Evolutionary conservation across 129 eudicot species (phyloP), one percentile per base, ranked within the genome.

Genomic region (Pittosporum tobira): DNA sequence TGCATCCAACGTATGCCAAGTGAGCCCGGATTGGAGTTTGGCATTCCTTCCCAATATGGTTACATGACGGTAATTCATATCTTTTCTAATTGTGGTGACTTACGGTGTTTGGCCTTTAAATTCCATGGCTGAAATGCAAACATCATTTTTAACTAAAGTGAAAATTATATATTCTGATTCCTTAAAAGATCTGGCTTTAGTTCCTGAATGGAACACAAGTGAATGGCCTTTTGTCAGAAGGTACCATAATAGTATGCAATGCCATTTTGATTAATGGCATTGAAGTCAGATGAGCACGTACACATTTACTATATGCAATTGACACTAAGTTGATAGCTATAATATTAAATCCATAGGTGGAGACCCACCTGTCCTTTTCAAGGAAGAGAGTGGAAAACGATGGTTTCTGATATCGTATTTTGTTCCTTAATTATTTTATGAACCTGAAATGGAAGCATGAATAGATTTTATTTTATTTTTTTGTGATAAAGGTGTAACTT

Each of bases 1-100:
- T 91, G 99, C 48, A 93, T 93, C 55, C 99, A 93, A 77, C 99
- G 99, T 14, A 93, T 93, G 99, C 93, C 99, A 55, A 84, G 79
- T 72, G 99, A 93, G 52, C 72, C 94, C 11, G 96, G 63, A 59
- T 71, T 76, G 69, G 99, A 93, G 62, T 93, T 93, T 58, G 96
- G 94, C 15, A 77, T 93, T 73, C 99, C 99, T 71, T 87, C 99
- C 53, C 94, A 87, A 40, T 93, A 93, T 51, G 70, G 69, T 42
- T 93, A 93, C 66, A 93, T 93, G 99, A 93, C 99, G 29, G 99
- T 93, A 84, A 63, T 10, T 31, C 4, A 31, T 8, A 31, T 30
- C 22, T 50, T 20, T 64, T 50, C 47, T 13, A 7, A 18, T 18
- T 52, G 9, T 27, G 40, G 23, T n/a, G 34, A 31, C 19, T 15